A percentile compares a stretch with the other conserved stretches of the same genome.
phyloP scores from a whole-genome alignment of 2,329 filamentous ascomycete genomes.

The Shiraia sp. region DNA sequence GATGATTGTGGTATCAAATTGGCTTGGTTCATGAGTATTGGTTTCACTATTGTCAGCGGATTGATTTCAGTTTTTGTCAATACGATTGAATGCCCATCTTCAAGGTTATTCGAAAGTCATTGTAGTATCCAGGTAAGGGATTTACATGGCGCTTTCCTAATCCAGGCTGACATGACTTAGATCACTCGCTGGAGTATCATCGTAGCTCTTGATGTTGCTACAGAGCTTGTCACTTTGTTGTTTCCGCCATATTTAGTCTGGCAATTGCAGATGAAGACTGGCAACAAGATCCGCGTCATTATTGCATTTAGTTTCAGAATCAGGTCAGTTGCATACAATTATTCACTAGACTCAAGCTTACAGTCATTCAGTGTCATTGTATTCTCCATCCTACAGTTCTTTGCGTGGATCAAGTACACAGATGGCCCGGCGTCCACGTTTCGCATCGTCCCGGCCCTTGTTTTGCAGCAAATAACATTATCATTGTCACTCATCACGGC shows the following conservation, averaged over 20 bases:
- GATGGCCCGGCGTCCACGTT: not conserved
- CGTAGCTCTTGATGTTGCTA: slow-evolving; percentile 2
- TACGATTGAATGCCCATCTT: not conserved
- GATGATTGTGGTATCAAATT: not conserved
- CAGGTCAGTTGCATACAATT: slow-evolving; percentile 4
- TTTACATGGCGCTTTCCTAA: no score
- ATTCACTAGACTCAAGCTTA: not conserved
- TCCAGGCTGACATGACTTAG: not conserved
- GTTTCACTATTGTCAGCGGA: not conserved
- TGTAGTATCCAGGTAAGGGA: no score
- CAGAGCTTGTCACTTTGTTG: slow-evolving; percentile 11
- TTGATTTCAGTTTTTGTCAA: not conserved
- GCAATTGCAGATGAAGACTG: slow-evolving; percentile 19
- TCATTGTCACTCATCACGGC: slow-evolving; percentile 14
- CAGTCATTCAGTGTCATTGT: slow-evolving; percentile 6
- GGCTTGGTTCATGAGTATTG: not conserved
- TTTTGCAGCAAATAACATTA: slow-evolving; percentile 13
- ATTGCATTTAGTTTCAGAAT: slow-evolving; percentile 21
- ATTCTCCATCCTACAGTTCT: slow-evolving; percentile 15
- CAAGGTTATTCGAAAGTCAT: no score
- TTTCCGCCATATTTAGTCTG: slow-evolving; percentile 18
- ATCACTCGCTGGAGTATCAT: not conserved
- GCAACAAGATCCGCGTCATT: slow-evolving; percentile 19
- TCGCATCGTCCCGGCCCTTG: slow-evolving; percentile 3
- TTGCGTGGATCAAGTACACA: slow-evolving; percentile 8